These are phyloP conservation scores for Reutealis trisperma DNA, from an alignment of 345 rosid species.

Conservation along the genomic window DNA sequence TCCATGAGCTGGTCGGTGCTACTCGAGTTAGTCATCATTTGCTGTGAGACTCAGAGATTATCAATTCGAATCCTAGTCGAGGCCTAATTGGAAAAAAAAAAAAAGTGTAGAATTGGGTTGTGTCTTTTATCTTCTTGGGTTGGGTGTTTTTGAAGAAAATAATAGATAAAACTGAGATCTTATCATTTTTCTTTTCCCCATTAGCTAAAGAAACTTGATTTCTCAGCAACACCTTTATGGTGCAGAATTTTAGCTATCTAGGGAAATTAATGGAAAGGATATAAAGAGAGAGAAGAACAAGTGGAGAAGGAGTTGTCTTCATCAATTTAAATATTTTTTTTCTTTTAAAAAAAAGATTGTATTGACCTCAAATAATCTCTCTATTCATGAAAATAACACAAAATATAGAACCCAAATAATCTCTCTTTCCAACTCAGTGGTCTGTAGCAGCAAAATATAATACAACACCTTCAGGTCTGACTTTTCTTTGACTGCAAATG, in stretches of 20 bases:
- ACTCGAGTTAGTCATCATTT: too few relatives aligned
- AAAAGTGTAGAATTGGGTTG: background rate
- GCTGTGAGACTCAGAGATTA: too few relatives aligned
- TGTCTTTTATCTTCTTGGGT: slow-evolving; percentile 3
- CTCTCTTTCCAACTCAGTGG: slow-evolving; percentile 14
- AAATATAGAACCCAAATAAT: background rate
- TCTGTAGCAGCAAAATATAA: slow-evolving; percentile 14
- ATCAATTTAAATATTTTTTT: slow-evolving; percentile 21
- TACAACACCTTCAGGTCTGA: slow-evolving; percentile 29
- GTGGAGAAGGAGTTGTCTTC: slow-evolving; percentile 34
- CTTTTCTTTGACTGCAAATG: slow-evolving; percentile 54
- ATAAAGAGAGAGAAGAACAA: slow-evolving; percentile 12
- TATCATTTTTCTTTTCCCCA: slow-evolving; percentile 13
- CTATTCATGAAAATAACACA: slow-evolving; percentile 4
- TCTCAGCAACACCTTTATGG: slow-evolving; percentile 1
- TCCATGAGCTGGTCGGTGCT: too few relatives aligned
- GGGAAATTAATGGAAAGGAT: slow-evolving; percentile 25
- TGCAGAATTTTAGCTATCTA: slow-evolving; percentile 12
- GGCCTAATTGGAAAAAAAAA: too few relatives aligned
- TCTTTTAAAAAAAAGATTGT: slow-evolving; percentile 3
- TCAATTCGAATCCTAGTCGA: too few relatives aligned
- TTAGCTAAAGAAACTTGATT: slow-evolving; percentile 14
- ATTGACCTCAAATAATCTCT: slow-evolving; percentile 23
- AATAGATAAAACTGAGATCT: background rate
- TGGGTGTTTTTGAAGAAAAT: background rate